A percentile compares a stretch with the other conserved stretches of the same genome.
Evolutionary conservation across 148 eudicot species (phyloP).

Genomic region (Arbutus unedo): DNA sequence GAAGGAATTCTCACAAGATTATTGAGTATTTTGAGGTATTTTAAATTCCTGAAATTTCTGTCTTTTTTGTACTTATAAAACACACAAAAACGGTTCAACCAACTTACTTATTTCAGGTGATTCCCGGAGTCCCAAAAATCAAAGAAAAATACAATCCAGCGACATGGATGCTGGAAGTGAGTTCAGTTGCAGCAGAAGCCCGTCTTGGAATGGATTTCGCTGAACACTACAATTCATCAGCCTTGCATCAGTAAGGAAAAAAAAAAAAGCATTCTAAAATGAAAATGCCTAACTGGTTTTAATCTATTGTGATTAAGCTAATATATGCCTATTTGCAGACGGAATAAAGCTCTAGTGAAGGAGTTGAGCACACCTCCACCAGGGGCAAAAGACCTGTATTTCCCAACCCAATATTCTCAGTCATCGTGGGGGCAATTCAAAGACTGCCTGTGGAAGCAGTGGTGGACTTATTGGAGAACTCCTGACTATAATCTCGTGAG

Average conservation of each 20-base stretch:
- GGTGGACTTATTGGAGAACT: constrained; percentile 51
- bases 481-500: constrained; percentile 48
- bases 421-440: constrained; percentile 36
- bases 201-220: constrained; percentile 51
- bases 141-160: not conserved
- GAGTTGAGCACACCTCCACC: constrained; percentile 33
- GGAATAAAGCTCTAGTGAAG: constrained; percentile 38
- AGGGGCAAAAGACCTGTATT: constrained; percentile 40
- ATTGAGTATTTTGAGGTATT: not conserved
- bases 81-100: not conserved
- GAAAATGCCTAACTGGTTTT: not conserved
- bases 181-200: constrained; percentile 52
- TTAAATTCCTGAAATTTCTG: not conserved
- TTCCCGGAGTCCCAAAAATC: not conserved
- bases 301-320: not conserved
- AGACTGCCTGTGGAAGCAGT: constrained; percentile 52
- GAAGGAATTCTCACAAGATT: not conserved
- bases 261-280: not conserved
- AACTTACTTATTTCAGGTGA: constrained; percentile 3
- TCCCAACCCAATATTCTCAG: constrained; percentile 34
- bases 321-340: constrained; percentile 23
- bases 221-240: constrained; percentile 41
- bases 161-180: constrained; percentile 64
- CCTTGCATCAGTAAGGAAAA: constrained; percentile 32
- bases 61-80: not conserved